Percentiles rank a stretch among this genome's conserved stretches.
Conservation (phyloP, 306 rosid genomes). For the Vigna mungo region DNA sequence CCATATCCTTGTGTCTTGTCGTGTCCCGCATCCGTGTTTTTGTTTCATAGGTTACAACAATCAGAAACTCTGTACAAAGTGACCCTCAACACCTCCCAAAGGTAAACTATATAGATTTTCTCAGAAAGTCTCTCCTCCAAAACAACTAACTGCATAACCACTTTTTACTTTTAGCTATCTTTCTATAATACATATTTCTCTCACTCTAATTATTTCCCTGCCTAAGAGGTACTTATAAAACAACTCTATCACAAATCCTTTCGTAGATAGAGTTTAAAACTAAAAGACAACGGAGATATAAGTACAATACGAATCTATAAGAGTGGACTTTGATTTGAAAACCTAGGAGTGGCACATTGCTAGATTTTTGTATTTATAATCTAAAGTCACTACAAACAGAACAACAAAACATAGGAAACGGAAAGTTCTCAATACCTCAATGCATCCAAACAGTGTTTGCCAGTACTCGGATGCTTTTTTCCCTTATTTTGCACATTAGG, state of each 20-base stretch:
- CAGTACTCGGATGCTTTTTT: slow-evolving; percentile 92
- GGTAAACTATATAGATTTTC: too few species aligned
- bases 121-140: too few species aligned
- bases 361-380: slow-evolving; percentile 15
- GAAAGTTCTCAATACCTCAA: slow-evolving; percentile 65
- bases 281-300: not conserved
- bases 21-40: too few species aligned
- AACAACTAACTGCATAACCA: too few species aligned
- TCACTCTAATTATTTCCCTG: too few species aligned
- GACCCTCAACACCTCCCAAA: too few species aligned
- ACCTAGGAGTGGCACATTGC: not conserved
- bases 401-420: slow-evolving; percentile 30
- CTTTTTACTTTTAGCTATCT: too few species aligned
- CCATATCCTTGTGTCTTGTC: too few species aligned
- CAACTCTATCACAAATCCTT: not conserved
- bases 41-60: too few species aligned
- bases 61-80: too few species aligned
- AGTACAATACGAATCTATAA: slow-evolving; percentile 5
- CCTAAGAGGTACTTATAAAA: not conserved
- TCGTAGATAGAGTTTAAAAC: slow-evolving; percentile 13
- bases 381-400: slow-evolving; percentile 32
- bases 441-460: slow-evolving; percentile 86
- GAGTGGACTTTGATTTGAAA: not conserved
- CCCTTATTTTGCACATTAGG: slow-evolving; percentile 81
- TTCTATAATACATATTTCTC: too few species aligned